phyloP scores from a whole-genome alignment of 2,329 filamentous ascomycete species.

The Fusarium musae region DNA sequence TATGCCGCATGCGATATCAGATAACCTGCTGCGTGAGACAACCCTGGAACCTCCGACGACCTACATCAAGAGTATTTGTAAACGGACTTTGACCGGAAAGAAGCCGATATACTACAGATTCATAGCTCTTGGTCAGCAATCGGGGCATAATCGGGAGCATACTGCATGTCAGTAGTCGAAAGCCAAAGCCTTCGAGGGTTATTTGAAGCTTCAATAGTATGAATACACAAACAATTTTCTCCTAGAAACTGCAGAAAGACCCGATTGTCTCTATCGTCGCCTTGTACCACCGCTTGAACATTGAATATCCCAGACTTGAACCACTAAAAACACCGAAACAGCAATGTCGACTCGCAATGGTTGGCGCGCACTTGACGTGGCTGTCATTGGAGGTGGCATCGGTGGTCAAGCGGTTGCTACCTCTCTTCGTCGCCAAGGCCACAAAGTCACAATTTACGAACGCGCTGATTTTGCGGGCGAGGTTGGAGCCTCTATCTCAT shows the following conservation, averaged over 20 bases:
- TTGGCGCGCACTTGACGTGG: neutral
- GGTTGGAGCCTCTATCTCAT: neutral
- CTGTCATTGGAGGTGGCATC: neutral
- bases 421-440: neutral
- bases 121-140: neutral
- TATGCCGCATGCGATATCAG: no score
- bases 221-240: neutral
- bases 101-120: neutral
- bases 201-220: neutral
- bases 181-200: neutral
- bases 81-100: neutral
- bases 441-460: neutral
- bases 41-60: neutral
- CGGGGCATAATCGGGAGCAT: neutral
- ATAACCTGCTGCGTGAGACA: neutral
- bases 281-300: neutral
- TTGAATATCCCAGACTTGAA: neutral
- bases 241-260: neutral
- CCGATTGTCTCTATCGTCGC: no score
- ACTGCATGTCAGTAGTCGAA: neutral
- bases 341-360: neutral
- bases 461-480: neutral
- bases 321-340: neutral
- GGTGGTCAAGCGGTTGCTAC: neutral
- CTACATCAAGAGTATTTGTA: neutral